These are phyloP conservation scores for Dryadomyces quercivorus DNA, from an alignment of 2,329 filamentous ascomycete species.

Conservation along the genomic window DNA sequence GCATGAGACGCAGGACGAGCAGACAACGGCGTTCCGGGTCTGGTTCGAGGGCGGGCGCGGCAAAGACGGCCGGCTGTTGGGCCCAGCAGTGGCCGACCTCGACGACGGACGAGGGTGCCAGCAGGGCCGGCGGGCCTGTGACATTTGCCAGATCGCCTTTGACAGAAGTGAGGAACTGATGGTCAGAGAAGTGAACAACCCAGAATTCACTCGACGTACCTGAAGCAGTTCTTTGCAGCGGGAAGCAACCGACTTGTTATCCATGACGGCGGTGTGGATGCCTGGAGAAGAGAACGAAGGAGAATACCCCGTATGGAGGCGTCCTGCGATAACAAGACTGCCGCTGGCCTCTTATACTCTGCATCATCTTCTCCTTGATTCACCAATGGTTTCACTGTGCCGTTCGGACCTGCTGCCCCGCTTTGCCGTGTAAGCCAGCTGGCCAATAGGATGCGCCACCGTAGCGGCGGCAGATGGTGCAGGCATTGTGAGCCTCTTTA, in stretches of 20 bases:
- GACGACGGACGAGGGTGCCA: constrained; percentile 35
- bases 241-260: constrained; percentile 17
- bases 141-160: constrained; percentile 40
- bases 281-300: neutral
- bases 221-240: constrained; percentile 20
- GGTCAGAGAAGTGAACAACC: too few relatives aligned
- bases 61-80: constrained; percentile 33
- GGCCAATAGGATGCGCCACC: too few relatives aligned
- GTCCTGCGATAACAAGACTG: neutral
- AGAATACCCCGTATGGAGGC: neutral
- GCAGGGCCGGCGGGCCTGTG: constrained; percentile 36
- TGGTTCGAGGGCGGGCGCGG: constrained; percentile 31
- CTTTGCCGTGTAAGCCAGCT: neutral
- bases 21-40: constrained; percentile 30
- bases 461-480: too few relatives aligned
- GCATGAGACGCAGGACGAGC: constrained; percentile 33
- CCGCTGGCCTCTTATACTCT: neutral
- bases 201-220: too few relatives aligned
- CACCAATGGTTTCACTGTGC: constrained; percentile 8
- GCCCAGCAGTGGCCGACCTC: constrained; percentile 40
- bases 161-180: constrained; percentile 22
- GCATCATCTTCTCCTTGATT: constrained; percentile 3
- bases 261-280: constrained; percentile 8
- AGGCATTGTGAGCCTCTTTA: too few relatives aligned
- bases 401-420: neutral